Evolutionary conservation across 1,139 yeast genomes (phyloP).

Genomic region (Protomyces arabidopsidicola): DNA sequence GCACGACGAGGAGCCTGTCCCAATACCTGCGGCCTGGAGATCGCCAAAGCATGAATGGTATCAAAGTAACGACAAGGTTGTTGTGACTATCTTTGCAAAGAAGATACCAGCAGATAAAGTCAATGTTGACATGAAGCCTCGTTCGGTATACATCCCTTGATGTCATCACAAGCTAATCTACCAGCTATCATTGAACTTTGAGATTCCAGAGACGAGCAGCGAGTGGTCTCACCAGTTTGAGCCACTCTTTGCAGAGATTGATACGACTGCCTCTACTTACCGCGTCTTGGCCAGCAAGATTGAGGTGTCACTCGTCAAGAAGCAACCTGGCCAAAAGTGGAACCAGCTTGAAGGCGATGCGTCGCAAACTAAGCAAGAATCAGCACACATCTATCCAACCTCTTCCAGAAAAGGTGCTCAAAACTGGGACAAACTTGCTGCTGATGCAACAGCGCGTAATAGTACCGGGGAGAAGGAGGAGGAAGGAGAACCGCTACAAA

Average conservation of each 20-base stretch:
- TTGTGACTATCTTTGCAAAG: constrained; percentile 69
- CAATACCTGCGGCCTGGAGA: constrained; percentile 32
- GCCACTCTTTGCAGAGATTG: constrained; percentile 52
- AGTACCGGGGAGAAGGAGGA: constrained; percentile 42
- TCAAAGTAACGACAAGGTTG: constrained; percentile 55
- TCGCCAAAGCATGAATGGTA: constrained; percentile 74
- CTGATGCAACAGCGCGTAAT: constrained; percentile 37
- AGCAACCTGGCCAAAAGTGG: constrained; percentile 46
- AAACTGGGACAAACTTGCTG: constrained; percentile 68
- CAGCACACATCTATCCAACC: constrained; percentile 50
- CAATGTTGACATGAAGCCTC: constrained; percentile 23
- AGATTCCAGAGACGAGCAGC: constrained; percentile 43
- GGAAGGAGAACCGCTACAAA: constrained; percentile 56
- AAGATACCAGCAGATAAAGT: constrained; percentile 48
- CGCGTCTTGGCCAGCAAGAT: constrained; percentile 67
- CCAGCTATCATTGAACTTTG: neutral
- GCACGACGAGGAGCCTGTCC: constrained; percentile 4
- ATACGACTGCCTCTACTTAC: constrained; percentile 46
- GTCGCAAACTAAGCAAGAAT: constrained; percentile 31
- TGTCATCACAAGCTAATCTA: neutral
- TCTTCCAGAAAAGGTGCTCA: constrained; percentile 53
- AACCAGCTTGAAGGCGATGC: constrained; percentile 34
- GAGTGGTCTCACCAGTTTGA: constrained; percentile 51
- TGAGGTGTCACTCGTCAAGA: constrained; percentile 55
- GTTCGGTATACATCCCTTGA: constrained; percentile 45